These are phyloP conservation scores for Raddia distichophylla DNA, from an alignment of 176 grass and related monocot genomes.

Conservation along the genomic window DNA sequence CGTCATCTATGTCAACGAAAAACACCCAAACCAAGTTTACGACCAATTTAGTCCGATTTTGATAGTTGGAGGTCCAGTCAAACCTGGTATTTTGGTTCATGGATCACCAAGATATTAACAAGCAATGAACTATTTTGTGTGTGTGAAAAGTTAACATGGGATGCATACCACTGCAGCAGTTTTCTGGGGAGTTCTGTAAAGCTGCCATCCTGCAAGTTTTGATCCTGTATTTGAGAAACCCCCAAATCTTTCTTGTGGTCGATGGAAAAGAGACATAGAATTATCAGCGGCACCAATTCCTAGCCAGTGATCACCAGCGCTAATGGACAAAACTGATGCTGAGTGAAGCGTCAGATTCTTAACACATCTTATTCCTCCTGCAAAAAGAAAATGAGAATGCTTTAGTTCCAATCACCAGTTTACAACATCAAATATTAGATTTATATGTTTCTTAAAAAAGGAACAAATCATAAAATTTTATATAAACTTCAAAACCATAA, in stretches of 20 bases:
- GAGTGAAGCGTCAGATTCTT: slow-evolving; percentile 92
- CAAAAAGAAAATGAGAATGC: slow-evolving; percentile 39
- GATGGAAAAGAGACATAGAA: slow-evolving; percentile 98
- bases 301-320: slow-evolving; percentile 88
- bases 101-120: background rate
- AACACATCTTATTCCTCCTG: slow-evolving; percentile 90
- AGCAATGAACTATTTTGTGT: background rate
- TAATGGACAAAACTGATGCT: slow-evolving; percentile 85
- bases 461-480: background rate
- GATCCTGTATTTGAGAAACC: slow-evolving; percentile 79
- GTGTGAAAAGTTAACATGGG: slow-evolving; percentile 10
- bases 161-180: slow-evolving; percentile 82
- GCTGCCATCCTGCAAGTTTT: slow-evolving; percentile 92
- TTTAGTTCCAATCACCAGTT: slow-evolving; percentile 27
- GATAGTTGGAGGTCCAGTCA: no score
- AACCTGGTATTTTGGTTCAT: no score
- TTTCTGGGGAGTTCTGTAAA: slow-evolving; percentile 98
- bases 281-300: slow-evolving; percentile 98
- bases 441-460: background rate
- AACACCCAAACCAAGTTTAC: no score
- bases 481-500: slow-evolving; percentile 36
- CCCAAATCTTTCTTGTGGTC: slow-evolving; percentile 88
- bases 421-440: background rate
- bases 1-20: no score
- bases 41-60: no score